These are phyloP conservation scores for Ambrosia trifida DNA, from an alignment of 129 eudicot species.

Conservation along the genomic window DNA sequence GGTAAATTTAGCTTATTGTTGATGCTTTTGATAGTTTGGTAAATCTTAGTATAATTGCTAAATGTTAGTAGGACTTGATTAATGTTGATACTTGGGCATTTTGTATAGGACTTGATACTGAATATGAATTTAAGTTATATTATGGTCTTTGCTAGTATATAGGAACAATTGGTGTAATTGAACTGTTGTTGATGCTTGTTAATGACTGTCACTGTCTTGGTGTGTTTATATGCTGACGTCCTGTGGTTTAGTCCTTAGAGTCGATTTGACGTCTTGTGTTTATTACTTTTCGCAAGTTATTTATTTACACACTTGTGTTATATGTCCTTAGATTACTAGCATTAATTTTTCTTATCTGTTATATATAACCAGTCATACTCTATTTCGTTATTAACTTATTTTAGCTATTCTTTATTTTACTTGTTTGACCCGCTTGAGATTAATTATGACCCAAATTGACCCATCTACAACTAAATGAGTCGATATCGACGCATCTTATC, in stretches of 20 bases:
- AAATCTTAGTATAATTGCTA: no score
- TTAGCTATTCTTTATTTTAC: not conserved
- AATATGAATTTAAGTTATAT: not conserved
- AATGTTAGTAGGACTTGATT: no score
- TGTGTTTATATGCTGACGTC: no score
- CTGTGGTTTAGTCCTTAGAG: slow-evolving; percentile 7
- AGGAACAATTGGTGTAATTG: not conserved
- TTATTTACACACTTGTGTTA: not conserved
- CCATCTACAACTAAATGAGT: not conserved
- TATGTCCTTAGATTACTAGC: not conserved
- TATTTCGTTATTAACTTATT: not conserved
- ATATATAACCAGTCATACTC: not conserved
- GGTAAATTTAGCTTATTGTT: no score
- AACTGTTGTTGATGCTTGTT: not conserved
- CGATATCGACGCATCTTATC: not conserved
- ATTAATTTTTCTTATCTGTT: not conserved
- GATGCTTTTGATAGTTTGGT: no score
- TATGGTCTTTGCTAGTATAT: not conserved
- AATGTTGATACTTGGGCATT: no score
- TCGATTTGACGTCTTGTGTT: not conserved
- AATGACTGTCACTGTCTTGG: no score
- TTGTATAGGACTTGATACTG: no score
- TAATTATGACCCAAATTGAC: not conserved
- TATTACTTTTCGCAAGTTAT: not conserved
- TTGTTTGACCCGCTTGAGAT: not conserved